Evolutionary conservation across 2,329 filamentous ascomycete species (phyloP), one percentile per base, ranked within the genome.

Genomic region (Phoma sp.): DNA sequence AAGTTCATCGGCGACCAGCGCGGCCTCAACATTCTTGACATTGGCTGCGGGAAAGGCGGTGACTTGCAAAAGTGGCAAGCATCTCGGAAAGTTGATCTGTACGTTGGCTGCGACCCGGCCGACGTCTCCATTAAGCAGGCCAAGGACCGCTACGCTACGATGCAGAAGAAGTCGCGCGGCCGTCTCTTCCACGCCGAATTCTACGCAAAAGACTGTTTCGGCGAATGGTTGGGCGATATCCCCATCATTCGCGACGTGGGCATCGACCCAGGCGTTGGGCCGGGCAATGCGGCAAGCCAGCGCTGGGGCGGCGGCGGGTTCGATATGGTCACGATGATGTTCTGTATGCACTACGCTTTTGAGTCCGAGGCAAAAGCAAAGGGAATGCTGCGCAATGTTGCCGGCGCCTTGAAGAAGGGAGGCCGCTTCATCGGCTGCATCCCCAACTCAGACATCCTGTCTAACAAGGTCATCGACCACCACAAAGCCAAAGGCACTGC

Each of bases 281-380:
- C 80, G 0, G 82, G 80, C 23, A 75, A 82, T 30, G 79, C 83
- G 64, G 78, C 79, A 78, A 89, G 86, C 75, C 70, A 73, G 60
- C 87, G 86, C 35, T 87, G 84, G 77, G 86, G 86, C 47, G 89
- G 89, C 50, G 93, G 93, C 36, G 79, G 80, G 4, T 99, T 98
- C 66, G 95, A 99, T 72, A 90, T 98, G 37, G 93, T 99, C 59
- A 92, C 89, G 70, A 96, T 96, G 86, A 99, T 99, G 95, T 99
- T 99, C 75, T 96, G 92, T 68, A 95, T 99, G 87, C 95, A 99
- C 78, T 99, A 99, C 74, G 93, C 95, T 5, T 99, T 98, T 65
- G 95, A 98, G 79, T 91, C 82, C 47, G 93, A 99, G 74, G 85
- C 86, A 42, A 96, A 96, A 75, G 91, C 93, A 2, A 86, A 91